Evolutionary conservation across 768 basidiomycete species (phyloP).

Genomic region (Lyophyllum semitale): DNA sequence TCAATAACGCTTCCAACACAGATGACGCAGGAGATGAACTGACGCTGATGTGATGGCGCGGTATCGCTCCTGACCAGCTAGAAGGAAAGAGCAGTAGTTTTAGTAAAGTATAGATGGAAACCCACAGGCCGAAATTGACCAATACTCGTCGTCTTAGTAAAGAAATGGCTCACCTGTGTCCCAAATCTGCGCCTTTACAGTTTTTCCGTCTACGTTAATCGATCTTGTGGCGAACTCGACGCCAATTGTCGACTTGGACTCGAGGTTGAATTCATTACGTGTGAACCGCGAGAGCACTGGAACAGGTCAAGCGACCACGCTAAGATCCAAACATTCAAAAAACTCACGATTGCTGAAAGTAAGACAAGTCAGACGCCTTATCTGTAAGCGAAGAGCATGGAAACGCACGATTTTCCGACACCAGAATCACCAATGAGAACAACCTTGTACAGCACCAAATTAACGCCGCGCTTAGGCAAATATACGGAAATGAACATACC

Average conservation of each 20-base stretch:
- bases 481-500: slow-evolving; percentile 45
- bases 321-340: neutral
- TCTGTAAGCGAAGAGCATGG: slow-evolving; percentile 15
- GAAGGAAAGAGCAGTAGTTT: slow-evolving; percentile 9
- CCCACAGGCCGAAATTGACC: too few relatives aligned
- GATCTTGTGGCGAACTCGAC: slow-evolving; percentile 98
- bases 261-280: slow-evolving; percentile 98
- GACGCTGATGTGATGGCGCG: slow-evolving; percentile 96
- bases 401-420: slow-evolving; percentile 97
- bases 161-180: slow-evolving; percentile 77
- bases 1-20: neutral
- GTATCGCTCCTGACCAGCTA: slow-evolving; percentile 96
- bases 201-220: slow-evolving; percentile 95
- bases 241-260: slow-evolving; percentile 98
- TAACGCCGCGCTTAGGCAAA: neutral
- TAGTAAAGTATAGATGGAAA: neutral
- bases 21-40: slow-evolving; percentile 28
- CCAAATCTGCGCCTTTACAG: slow-evolving; percentile 98
- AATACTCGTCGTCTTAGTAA: neutral
- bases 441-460: slow-evolving; percentile 54
- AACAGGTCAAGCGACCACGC: slow-evolving; percentile 13
- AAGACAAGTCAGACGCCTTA: slow-evolving; percentile 5
- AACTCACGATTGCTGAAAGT: slow-evolving; percentile 62
- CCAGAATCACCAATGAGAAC: slow-evolving; percentile 99
- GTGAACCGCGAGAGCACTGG: slow-evolving; percentile 99